Evolutionary conservation across 2,329 filamentous ascomycete genomes (phyloP).

Genomic region (Aureobasidium leucospermi): DNA sequence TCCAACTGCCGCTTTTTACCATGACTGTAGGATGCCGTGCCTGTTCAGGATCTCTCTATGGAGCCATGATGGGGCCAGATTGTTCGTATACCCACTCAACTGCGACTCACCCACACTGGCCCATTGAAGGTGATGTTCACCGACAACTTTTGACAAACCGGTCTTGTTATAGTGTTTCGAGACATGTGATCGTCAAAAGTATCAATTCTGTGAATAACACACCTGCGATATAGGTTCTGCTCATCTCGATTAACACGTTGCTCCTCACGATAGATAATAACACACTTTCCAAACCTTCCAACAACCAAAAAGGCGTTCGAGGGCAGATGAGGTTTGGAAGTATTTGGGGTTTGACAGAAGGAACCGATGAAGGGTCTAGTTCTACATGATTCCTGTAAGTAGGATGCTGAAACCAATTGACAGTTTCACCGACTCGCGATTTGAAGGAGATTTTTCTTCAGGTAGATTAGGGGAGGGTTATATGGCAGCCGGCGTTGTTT

Average conservation of each 20-base stretch:
- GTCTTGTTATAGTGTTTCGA: not conserved
- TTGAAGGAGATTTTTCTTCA: not conserved
- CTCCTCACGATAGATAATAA: not conserved
- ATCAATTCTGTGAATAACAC: too few species aligned
- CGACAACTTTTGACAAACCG: not conserved
- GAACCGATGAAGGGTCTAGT: not conserved
- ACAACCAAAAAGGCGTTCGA: too few species aligned
- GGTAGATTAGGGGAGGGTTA: not conserved
- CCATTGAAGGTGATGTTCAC: not conserved
- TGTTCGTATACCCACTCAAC: too few species aligned
- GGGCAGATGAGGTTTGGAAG: too few species aligned
- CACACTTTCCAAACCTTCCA: not conserved
- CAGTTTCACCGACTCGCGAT: not conserved
- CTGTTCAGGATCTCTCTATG: too few species aligned
- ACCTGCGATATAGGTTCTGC: not conserved
- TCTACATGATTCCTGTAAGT: not conserved
- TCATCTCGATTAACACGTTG: not conserved
- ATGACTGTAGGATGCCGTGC: too few species aligned
- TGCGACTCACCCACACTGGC: not conserved
- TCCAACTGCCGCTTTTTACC: too few species aligned
- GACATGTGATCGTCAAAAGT: not conserved
- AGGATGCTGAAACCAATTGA: not conserved
- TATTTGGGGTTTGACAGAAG: too few species aligned
- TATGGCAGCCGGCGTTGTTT: not conserved
- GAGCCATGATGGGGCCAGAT: too few species aligned